These are phyloP conservation scores for Ambrosiella cleistominuta DNA, from an alignment of 2,329 filamentous ascomycete genomes.

Conservation along the genomic window DNA sequence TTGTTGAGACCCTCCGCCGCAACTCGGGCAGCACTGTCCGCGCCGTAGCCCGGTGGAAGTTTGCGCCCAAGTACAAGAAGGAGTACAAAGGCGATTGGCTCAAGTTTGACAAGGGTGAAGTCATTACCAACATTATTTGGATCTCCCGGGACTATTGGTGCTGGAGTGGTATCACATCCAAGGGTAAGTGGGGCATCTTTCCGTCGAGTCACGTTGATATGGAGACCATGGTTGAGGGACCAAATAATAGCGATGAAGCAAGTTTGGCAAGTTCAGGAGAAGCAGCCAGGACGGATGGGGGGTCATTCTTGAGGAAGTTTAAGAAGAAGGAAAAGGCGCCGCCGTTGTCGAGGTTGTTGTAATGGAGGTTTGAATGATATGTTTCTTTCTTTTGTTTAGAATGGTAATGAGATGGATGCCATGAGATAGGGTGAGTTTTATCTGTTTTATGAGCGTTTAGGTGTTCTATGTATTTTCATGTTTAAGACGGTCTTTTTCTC, in stretches of 20 bases:
- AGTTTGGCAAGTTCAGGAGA: conserved; percentile 5
- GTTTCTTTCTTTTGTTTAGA: not conserved
- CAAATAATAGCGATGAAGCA: not conserved
- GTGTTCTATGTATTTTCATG: not conserved
- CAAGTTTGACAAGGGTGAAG: conserved; percentile 48
- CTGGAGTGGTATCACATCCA: conserved; percentile 35
- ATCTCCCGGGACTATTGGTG: conserved; percentile 34
- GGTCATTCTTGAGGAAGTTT: conserved; percentile 6
- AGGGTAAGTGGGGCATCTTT: conserved; percentile 36
- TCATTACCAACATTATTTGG: conserved; percentile 46
- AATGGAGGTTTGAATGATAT: not conserved
- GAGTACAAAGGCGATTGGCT: conserved; percentile 29
- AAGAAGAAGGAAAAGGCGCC: conserved; percentile 8
- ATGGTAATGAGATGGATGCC: not conserved
- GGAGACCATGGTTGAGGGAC: conserved; percentile 24
- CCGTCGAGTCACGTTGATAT: conserved; percentile 31
- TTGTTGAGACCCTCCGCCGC: conserved; percentile 27
- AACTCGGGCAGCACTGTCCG: conserved; percentile 27
- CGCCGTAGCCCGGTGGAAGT: conserved; percentile 36
- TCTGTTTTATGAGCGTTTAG: not conserved
- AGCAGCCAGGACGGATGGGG: not conserved
- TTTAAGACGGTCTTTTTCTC: not conserved
- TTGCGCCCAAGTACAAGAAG: conserved; percentile 24
- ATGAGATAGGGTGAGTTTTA: not conserved
- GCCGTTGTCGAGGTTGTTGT: conserved; percentile 3